A percentile compares a stretch with the other conserved stretches of the same genome.
phyloP scores from a whole-genome alignment of 495 filamentous ascomycete genomes.

The Penicillium nucicola region DNA sequence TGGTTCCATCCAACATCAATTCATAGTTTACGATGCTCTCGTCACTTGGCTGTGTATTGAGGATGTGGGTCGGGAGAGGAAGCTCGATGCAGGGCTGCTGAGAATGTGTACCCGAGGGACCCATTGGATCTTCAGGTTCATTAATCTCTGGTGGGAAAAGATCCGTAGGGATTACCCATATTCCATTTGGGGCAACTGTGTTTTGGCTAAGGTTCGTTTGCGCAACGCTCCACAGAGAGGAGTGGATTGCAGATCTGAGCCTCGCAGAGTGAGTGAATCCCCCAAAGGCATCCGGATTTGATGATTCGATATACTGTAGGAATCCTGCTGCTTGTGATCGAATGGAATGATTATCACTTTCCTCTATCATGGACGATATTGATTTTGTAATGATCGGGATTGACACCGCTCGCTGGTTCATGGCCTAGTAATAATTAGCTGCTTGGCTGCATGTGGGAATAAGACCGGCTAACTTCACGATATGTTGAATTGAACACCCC shows the following conservation, averaged over 20 bases:
- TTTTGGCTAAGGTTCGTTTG: constrained; percentile 19
- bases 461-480: constrained; percentile 22
- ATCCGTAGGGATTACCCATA: neutral
- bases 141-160: too few species aligned
- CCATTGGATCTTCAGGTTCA: too few species aligned
- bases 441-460: neutral
- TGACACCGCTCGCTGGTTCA: constrained; percentile 35
- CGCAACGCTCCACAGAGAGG: constrained; percentile 28
- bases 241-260: constrained; percentile 11
- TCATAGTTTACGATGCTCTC: neutral
- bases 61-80: too few species aligned
- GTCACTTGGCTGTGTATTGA: neutral
- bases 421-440: constrained; percentile 26
- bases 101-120: too few species aligned
- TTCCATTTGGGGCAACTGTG: neutral
- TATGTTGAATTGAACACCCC: constrained; percentile 35
- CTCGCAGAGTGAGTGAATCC: neutral
- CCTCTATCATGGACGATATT: constrained; percentile 26
- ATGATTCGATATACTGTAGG: neutral
- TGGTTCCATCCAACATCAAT: neutral
- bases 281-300: too few species aligned
- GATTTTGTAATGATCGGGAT: constrained; percentile 36
- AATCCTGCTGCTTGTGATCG: constrained; percentile 8
- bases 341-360: constrained; percentile 9
- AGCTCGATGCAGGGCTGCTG: too few species aligned